These are phyloP conservation scores for Lasiodiplodia sp. DNA, from an alignment of 2,329 filamentous ascomycete genomes.

Conservation along the genomic window DNA sequence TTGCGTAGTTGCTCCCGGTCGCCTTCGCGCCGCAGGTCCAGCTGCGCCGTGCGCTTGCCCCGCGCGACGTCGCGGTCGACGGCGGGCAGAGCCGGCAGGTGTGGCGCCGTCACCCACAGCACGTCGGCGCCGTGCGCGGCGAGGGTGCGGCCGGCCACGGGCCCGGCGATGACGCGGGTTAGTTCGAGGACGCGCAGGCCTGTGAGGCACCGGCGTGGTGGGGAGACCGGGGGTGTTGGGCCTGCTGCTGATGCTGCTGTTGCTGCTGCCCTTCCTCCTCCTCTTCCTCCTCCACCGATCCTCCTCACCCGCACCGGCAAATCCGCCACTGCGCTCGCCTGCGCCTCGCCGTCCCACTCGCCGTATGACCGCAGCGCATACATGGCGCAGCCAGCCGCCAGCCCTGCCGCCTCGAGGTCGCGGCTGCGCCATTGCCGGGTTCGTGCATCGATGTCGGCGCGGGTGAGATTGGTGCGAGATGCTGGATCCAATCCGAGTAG, in stretches of 20 bases:
- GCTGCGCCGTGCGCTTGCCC: constrained; percentile 57
- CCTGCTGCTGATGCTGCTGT: constrained; percentile 28
- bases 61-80: constrained; percentile 58
- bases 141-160: constrained; percentile 50
- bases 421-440: constrained; percentile 52
- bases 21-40: constrained; percentile 47
- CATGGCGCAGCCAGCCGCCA: constrained; percentile 53
- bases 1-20: neutral
- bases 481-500: constrained; percentile 50
- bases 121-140: constrained; percentile 58
- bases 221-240: constrained; percentile 27
- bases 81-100: constrained; percentile 50
- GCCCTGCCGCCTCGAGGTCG: constrained; percentile 58
- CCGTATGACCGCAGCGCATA: constrained; percentile 58
- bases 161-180: constrained; percentile 57
- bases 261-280: no score
- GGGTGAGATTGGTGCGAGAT: constrained; percentile 37
- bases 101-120: constrained; percentile 52
- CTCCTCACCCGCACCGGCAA: constrained; percentile 57
- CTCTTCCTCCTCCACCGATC: constrained; percentile 33
- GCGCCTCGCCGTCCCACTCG: constrained; percentile 59
- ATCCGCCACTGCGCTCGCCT: constrained; percentile 53
- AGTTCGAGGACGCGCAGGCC: constrained; percentile 61
- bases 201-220: constrained; percentile 39
- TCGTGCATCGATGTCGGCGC: constrained; percentile 49